phyloP scores from a whole-genome alignment of 768 basidiomycete genomes.

The Obba rivulosa region DNA sequence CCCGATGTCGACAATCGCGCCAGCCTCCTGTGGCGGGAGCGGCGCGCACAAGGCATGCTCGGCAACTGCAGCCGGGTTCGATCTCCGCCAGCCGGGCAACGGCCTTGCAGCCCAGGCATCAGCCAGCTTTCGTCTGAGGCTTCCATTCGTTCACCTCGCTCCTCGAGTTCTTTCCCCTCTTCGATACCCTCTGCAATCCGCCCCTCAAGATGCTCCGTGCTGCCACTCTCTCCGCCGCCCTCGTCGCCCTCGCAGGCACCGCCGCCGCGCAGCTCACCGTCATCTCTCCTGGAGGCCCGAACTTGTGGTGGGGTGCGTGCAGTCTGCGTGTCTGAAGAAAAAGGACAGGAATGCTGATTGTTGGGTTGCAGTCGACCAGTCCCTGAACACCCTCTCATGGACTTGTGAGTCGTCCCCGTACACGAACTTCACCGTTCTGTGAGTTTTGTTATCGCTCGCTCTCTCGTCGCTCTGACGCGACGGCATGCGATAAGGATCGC shows the following conservation, averaged over 20 bases:
- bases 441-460: constrained; percentile 23
- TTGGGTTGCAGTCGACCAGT: constrained; percentile 43
- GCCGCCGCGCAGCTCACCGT: constrained; percentile 40
- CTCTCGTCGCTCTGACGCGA: constrained; percentile 3
- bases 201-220: constrained; percentile 22
- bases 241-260: constrained; percentile 34
- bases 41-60: constrained; percentile 1
- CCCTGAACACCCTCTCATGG: constrained; percentile 57
- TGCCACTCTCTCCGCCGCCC: constrained; percentile 27
- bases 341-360: neutral
- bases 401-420: constrained; percentile 39
- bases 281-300: constrained; percentile 36
- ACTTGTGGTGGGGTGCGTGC: constrained; percentile 59
- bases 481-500: constrained; percentile 31
- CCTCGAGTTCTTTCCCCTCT: neutral
- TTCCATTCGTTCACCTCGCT: constrained; percentile 2
- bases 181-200: constrained; percentile 5
- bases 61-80: too few relatives aligned
- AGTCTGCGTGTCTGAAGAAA: neutral
- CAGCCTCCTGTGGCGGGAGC: too few relatives aligned
- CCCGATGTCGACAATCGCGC: too few relatives aligned
- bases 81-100: too few relatives aligned
- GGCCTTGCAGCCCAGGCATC: too few relatives aligned
- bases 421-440: constrained; percentile 48
- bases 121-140: neutral